phyloP scores from a whole-genome alignment of 345 rosid species.

The Nasturtium officinale region DNA sequence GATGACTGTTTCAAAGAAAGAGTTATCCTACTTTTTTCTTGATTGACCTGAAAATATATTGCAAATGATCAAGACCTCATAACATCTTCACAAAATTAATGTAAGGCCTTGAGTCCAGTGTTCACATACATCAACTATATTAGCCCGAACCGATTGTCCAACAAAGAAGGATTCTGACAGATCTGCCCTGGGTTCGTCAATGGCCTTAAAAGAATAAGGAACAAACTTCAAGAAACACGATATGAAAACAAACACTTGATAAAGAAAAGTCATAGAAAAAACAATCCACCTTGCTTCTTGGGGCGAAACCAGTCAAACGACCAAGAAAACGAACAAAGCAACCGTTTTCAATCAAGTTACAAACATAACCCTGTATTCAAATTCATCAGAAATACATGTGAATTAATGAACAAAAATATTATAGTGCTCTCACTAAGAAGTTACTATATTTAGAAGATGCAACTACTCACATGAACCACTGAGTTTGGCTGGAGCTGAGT shows the following conservation, averaged over 20 bases:
- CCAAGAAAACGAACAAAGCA: slow-evolving; percentile 99
- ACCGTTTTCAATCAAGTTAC: slow-evolving; percentile 84
- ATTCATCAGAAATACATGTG: slow-evolving; percentile 15
- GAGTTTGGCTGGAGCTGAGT: slow-evolving; percentile 62
- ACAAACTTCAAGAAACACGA: slow-evolving; percentile 19
- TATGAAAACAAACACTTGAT: slow-evolving; percentile 3
- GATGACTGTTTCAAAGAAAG: slow-evolving; percentile 82
- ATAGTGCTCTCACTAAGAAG: neutral
- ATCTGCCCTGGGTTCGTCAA: slow-evolving; percentile 65
- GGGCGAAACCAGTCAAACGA: slow-evolving; percentile 88
- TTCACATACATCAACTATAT: slow-evolving; percentile 72
- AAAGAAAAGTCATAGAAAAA: slow-evolving; percentile 16
- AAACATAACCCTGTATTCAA: slow-evolving; percentile 75
- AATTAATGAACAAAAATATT: slow-evolving; percentile 1
- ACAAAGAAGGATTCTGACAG: slow-evolving; percentile 68
- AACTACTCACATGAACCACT: slow-evolving; percentile 67
- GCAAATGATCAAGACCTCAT: slow-evolving; percentile 22
- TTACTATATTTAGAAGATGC: slow-evolving; percentile 22
- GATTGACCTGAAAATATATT: slow-evolving; percentile 59
- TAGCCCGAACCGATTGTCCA: slow-evolving; percentile 94
- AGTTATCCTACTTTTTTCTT: slow-evolving; percentile 70
- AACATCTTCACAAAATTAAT: slow-evolving; percentile 9
- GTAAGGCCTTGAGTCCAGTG: slow-evolving; percentile 30
- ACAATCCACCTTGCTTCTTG: slow-evolving; percentile 72
- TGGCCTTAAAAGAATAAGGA: slow-evolving; percentile 55